Percentiles rank a stretch among this genome's conserved stretches.
Conservation (phyloP, 73 alveolate genomes). For the Paramecium octaurelia region DNA sequence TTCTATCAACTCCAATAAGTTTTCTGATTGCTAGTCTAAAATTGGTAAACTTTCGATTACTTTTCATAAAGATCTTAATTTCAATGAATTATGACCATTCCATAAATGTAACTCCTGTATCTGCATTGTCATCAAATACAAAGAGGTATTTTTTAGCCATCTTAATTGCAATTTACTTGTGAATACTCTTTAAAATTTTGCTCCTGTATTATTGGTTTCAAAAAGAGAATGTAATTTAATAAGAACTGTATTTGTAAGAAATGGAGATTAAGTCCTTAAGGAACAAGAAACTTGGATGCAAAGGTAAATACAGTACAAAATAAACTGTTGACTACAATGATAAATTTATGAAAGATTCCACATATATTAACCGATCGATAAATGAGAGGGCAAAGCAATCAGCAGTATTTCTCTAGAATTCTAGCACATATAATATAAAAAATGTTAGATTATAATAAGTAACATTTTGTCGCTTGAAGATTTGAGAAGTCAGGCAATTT, state of each 20-base stretch:
- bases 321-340: background rate
- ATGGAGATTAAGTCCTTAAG: background rate
- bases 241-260: background rate
- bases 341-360: background rate
- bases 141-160: background rate
- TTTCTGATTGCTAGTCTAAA: constrained; percentile 21
- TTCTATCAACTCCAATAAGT: background rate
- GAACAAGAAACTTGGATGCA: background rate
- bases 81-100: constrained; percentile 53
- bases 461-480: background rate
- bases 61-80: constrained; percentile 32
- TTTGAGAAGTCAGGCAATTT: background rate
- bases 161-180: constrained; percentile 37
- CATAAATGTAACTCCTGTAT: constrained; percentile 56
- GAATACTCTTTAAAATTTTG: constrained; percentile 50
- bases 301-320: background rate
- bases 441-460: background rate
- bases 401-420: background rate
- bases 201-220: constrained; percentile 51
- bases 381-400: background rate
- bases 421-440: constrained; percentile 11
- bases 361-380: background rate
- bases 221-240: constrained; percentile 20
- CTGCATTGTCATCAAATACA: constrained; percentile 55
- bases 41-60: background rate